Conservation (phyloP, 164 flowering plant species). For the Saururus chinensis region DNA sequence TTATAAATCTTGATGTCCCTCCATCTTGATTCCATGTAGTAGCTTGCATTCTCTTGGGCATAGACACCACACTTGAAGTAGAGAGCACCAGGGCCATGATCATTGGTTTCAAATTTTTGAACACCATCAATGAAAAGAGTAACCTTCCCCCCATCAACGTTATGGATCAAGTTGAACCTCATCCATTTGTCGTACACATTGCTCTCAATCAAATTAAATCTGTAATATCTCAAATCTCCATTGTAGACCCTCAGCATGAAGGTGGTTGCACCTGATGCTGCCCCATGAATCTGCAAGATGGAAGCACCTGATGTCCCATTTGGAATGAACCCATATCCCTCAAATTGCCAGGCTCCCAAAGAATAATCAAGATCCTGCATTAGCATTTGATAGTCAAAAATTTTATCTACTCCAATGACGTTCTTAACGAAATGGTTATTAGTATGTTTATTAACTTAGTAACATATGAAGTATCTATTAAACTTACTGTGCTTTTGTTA, state of each 20-base stretch:
- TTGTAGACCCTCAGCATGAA: conserved; percentile 12
- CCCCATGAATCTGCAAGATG: conserved; percentile 10
- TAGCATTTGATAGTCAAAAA: not conserved
- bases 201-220: not conserved
- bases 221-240: conserved; percentile 9
- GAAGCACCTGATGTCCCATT: conserved; percentile 14
- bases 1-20: conserved; percentile 20
- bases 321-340: conserved; percentile 10
- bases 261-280: conserved; percentile 4
- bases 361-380: conserved; percentile 24
- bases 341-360: conserved; percentile 21
- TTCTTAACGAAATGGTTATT: not conserved
- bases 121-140: conserved; percentile 22
- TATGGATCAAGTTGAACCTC: conserved; percentile 23
- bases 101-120: conserved; percentile 8
- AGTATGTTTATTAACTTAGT: too few relatives aligned
- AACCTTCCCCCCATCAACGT: conserved; percentile 15
- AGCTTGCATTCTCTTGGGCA: conserved; percentile 15
- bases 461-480: too few relatives aligned
- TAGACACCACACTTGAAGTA: conserved; percentile 31
- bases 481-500: too few relatives aligned
- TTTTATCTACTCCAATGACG: not conserved
- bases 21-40: conserved; percentile 35
- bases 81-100: conserved; percentile 14
- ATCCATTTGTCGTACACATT: conserved; percentile 28